These are phyloP conservation scores for Sporisorium iseilematis-ciliati DNA, from an alignment of 1,284 basidiomycete species.

Conservation along the genomic window DNA sequence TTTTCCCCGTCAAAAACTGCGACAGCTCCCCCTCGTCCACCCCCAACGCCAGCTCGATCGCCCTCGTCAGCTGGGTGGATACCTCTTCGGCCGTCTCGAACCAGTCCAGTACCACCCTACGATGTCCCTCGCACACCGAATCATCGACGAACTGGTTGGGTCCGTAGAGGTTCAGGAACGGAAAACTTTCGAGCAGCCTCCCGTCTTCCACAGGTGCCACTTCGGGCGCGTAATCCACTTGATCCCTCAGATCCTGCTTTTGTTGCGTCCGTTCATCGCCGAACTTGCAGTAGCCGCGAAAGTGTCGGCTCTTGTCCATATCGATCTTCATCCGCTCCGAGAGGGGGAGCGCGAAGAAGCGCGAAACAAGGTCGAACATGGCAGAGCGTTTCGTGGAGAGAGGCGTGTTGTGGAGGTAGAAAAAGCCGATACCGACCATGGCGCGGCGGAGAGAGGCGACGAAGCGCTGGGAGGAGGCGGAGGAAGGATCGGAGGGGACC, in stretches of 20 bases:
- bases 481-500: conserved; percentile 17
- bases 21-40: conserved; percentile 34
- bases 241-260: conserved; percentile 55
- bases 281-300: conserved; percentile 60
- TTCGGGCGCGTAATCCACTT: conserved; percentile 47
- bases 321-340: conserved; percentile 36
- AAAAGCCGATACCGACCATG: conserved; percentile 60
- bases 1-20: conserved; percentile 35
- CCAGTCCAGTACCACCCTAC: conserved; percentile 41
- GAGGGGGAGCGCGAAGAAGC: conserved; percentile 49
- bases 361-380: conserved; percentile 44
- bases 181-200: conserved; percentile 12
- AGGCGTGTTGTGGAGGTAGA: conserved; percentile 56
- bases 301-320: conserved; percentile 53
- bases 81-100: conserved; percentile 36
- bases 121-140: conserved; percentile 22
- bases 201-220: conserved; percentile 11
- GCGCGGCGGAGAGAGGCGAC: conserved; percentile 38
- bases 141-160: conserved; percentile 60
- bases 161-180: conserved; percentile 54
- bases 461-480: conserved; percentile 30
- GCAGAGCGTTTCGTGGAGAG: conserved; percentile 22
- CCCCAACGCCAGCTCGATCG: conserved; percentile 54
- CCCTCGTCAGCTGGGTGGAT: conserved; percentile 45
- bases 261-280: conserved; percentile 53